A percentile compares a stretch with the other conserved stretches of the same genome.
Evolutionary conservation across 2,329 filamentous ascomycete genomes (phyloP).

Genomic region (Xylariaceae sp.): DNA sequence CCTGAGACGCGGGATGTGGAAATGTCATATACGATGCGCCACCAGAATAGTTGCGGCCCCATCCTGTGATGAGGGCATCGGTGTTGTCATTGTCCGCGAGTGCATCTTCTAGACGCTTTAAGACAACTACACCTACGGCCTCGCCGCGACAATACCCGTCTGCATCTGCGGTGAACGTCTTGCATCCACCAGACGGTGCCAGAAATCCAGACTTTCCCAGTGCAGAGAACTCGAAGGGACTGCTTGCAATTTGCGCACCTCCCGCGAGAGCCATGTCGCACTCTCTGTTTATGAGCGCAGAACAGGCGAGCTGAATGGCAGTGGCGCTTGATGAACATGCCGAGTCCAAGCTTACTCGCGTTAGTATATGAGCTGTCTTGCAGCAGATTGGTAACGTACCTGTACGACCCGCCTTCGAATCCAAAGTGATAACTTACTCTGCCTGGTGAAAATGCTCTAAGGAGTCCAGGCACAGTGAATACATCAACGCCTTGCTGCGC

Average conservation of each 20-base stretch:
- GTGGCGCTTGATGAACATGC: slow-evolving; percentile 46
- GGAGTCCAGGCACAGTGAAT: slow-evolving; percentile 20
- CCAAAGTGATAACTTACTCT: slow-evolving; percentile 43
- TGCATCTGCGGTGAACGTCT: slow-evolving; percentile 47
- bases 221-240: slow-evolving; percentile 26
- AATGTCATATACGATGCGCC: slow-evolving; percentile 67
- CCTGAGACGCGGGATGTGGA: slow-evolving; percentile 43
- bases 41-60: slow-evolving; percentile 74
- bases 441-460: slow-evolving; percentile 30
- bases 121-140: slow-evolving; percentile 32
- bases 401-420: slow-evolving; percentile 39
- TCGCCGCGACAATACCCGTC: slow-evolving; percentile 52
- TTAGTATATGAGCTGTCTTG: neutral
- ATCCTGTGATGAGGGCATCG: slow-evolving; percentile 51
- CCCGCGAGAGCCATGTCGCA: slow-evolving; percentile 32
- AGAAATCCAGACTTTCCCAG: slow-evolving; percentile 32
- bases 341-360: slow-evolving; percentile 34
- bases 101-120: slow-evolving; percentile 46
- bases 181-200: slow-evolving; percentile 31
- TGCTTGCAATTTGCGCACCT: slow-evolving; percentile 23
- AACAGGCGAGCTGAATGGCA: slow-evolving; percentile 46
- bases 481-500: slow-evolving; percentile 27
- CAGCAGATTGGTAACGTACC: slow-evolving; percentile 8
- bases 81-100: slow-evolving; percentile 53
- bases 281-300: slow-evolving; percentile 38